Base-by-base conservation (phyloP, 75 land plant genomes). In the Selaginella tamariscina region DNA sequence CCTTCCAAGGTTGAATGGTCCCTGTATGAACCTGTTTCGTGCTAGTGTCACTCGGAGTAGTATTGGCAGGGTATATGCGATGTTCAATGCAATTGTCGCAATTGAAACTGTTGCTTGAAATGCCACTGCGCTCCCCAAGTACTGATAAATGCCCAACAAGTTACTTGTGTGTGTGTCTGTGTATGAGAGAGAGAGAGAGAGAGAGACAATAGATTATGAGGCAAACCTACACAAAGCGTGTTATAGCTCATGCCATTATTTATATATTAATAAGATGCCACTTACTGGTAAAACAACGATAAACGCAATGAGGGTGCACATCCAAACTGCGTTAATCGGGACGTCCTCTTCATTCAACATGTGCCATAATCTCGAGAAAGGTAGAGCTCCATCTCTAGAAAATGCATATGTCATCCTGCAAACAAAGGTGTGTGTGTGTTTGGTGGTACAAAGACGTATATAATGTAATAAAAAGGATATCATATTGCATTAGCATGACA, bases 321-420 rank as follows among this genome's bases (percentile, higher is more conserved):
- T 66, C 88, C 89, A 88, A 65, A 92, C 95, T 33, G 90, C 97
- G 74, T 86, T 78, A 28, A 86, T 23, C 21, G 97, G 97, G 32
- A 92, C 82, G 32, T 92, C 97, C 31, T 72, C 76, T 39, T 66
- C 77, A 76, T 92, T 86, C 71, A 92, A 89, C 80, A 68, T 75
- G 74, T 86, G 89, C 93, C 85, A 92, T 11, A 84, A 11, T 0
- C 74, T 24, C n/a, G 97, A 92, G 23, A 86, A 80, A 18, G 95
- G 97, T 86, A 92, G 77, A 26, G 95, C 97, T 29, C 90, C 95
- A 82, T 92, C 97, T 74, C 97, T 88, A 20, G 97, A 89, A 69
- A 91, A 91, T 55, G 97, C 97, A 76, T 84, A 91, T n/a, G 83
- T 84, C 97, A 86, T 88, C 82, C 97, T 91, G 73, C 32, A 32